These are phyloP conservation scores for Wickerhamiella australiensis DNA, from an alignment of 805 yeast species.

Conservation along the genomic window DNA sequence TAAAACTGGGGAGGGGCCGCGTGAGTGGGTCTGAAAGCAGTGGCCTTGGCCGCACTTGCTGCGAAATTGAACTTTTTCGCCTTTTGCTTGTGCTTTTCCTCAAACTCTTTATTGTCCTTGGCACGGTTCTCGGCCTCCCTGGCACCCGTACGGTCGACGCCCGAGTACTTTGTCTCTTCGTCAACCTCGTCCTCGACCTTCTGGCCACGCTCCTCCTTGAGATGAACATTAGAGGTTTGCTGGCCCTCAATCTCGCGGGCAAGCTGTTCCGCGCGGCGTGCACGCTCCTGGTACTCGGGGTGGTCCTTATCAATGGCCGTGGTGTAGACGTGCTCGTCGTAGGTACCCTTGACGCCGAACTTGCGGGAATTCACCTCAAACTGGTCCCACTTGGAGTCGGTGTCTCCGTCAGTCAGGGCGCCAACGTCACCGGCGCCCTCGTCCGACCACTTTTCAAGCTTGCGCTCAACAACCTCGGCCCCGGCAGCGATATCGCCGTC, in stretches of 20 bases:
- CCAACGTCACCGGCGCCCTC: slow-evolving; percentile 11
- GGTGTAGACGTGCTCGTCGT: slow-evolving; percentile 79
- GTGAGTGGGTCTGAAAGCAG: slow-evolving; percentile 41
- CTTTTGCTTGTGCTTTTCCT: slow-evolving; percentile 17
- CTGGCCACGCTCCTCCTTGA: slow-evolving; percentile 85
- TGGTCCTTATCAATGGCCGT: slow-evolving; percentile 58
- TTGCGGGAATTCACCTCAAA: slow-evolving; percentile 80
- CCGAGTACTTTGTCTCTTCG: slow-evolving; percentile 93
- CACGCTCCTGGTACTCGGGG: slow-evolving; percentile 57
- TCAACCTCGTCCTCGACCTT: slow-evolving; percentile 73
- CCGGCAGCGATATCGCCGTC: slow-evolving; percentile 68
- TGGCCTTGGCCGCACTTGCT: slow-evolving; percentile 51
- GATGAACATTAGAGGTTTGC: slow-evolving; percentile 54
- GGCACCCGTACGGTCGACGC: slow-evolving; percentile 48
- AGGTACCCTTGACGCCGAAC: slow-evolving; percentile 77
- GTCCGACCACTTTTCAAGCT: slow-evolving; percentile 76
- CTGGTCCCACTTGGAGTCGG: slow-evolving; percentile 75
- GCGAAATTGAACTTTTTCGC: slow-evolving; percentile 43
- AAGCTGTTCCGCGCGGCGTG: slow-evolving; percentile 58
- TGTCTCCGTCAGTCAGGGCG: slow-evolving; percentile 13
- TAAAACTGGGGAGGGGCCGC: neutral
- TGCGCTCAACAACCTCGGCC: slow-evolving; percentile 37
- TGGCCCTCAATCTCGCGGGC: slow-evolving; percentile 76
- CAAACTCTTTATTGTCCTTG: slow-evolving; percentile 50
- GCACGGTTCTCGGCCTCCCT: slow-evolving; percentile 23